Percentiles rank a stretch among this genome's conserved stretches.
phyloP scores from a whole-genome alignment of 352 stramenopile genomes.

The Globisporangium radiosum region DNA sequence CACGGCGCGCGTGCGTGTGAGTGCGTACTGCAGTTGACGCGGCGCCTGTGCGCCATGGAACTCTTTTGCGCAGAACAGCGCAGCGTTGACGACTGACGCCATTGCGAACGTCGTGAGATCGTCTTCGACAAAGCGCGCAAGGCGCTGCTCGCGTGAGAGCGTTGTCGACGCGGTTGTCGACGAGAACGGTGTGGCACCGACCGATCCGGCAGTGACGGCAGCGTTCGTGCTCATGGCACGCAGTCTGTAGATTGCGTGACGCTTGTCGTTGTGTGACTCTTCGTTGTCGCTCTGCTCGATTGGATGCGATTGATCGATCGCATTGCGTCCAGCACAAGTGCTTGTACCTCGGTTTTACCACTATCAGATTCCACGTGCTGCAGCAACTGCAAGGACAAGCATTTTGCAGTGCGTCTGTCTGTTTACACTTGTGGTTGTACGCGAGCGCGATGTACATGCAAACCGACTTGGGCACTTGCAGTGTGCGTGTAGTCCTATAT shows the following conservation, averaged over 20 bases:
- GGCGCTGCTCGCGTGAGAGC: conserved; percentile 23
- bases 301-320: not conserved
- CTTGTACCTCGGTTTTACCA: not conserved
- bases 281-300: not conserved
- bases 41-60: conserved; percentile 8
- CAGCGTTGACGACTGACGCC: conserved; percentile 22
- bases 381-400: no score
- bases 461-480: no score
- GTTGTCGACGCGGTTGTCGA: not conserved
- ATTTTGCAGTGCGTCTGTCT: no score
- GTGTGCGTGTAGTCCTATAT: no score
- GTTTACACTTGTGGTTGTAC: no score
- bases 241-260: not conserved
- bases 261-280: not conserved
- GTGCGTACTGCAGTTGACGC: conserved; percentile 23
- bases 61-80: conserved; percentile 24
- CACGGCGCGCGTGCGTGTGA: conserved; percentile 25
- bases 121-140: conserved; percentile 40
- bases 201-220: no score
- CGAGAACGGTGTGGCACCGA: not conserved
- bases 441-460: no score
- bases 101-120: conserved; percentile 28
- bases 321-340: not conserved
- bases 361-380: no score
- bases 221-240: not conserved